These are phyloP conservation scores for Flueggea neowawraea DNA, from an alignment of 441 rosid species.

Conservation along the genomic window DNA sequence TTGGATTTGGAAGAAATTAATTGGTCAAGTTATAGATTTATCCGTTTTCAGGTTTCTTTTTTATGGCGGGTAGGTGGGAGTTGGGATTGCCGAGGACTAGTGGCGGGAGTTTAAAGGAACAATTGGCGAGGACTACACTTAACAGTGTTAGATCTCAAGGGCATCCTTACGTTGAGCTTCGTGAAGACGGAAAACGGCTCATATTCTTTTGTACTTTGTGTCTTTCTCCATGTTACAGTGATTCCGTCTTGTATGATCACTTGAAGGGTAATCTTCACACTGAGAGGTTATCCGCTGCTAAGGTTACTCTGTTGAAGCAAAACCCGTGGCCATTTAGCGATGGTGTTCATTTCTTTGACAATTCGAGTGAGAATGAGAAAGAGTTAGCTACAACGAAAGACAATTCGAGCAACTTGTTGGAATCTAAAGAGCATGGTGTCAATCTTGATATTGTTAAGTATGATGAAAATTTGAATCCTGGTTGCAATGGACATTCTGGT, in stretches of 20 bases:
- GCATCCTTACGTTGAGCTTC: conserved; percentile 75
- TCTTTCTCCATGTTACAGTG: conserved; percentile 80
- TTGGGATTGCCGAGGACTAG: conserved; percentile 45
- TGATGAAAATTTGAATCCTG: conserved; percentile 23
- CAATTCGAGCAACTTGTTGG: conserved; percentile 24
- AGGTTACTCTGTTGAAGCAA: conserved; percentile 56
- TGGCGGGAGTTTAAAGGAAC: conserved; percentile 55
- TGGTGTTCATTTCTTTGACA: conserved; percentile 78
- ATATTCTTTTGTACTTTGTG: conserved; percentile 89
- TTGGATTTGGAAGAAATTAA: background rate
- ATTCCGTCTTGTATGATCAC: conserved; percentile 66
- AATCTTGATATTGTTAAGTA: conserved; percentile 57
- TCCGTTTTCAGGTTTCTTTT: background rate
- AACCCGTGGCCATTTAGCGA: conserved; percentile 96
- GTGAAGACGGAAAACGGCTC: conserved; percentile 68
- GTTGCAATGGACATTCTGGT: conserved; percentile 16
- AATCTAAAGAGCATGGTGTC: conserved; percentile 20
- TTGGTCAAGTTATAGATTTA: background rate
- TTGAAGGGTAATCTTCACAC: conserved; percentile 74
- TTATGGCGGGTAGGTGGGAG: conserved; percentile 60
- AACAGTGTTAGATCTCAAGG: conserved; percentile 60
- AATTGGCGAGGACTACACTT: conserved; percentile 61
- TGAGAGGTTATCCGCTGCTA: conserved; percentile 70
- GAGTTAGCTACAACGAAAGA: conserved; percentile 15
- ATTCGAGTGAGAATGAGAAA: conserved; percentile 32